These are phyloP conservation scores for Fusarium drepaniforme DNA, from an alignment of 2,329 filamentous ascomycete genomes.

Conservation along the genomic window DNA sequence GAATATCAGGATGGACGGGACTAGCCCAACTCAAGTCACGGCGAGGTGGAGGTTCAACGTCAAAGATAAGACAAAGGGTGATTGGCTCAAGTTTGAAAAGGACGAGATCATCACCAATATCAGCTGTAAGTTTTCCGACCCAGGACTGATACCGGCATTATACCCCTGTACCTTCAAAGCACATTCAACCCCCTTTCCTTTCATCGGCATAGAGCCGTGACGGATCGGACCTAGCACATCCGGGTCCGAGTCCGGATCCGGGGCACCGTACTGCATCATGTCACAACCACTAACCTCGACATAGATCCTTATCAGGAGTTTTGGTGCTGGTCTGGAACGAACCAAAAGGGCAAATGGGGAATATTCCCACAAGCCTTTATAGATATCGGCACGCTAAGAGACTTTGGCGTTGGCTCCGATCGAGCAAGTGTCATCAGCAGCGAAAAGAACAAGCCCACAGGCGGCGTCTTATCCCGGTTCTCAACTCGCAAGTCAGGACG, in stretches of 20 bases:
- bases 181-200: neutral
- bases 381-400: conserved; percentile 59
- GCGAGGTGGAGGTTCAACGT: conserved; percentile 67
- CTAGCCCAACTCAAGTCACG: conserved; percentile 61
- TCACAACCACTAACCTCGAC: conserved; percentile 18
- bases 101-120: conserved; percentile 77
- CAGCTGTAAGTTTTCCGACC: conserved; percentile 56
- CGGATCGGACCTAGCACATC: neutral
- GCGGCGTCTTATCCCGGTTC: conserved; percentile 51
- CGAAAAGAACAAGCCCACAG: conserved; percentile 50
- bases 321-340: conserved; percentile 69
- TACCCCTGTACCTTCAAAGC: neutral
- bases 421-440: conserved; percentile 47
- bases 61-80: conserved; percentile 53
- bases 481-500: conserved; percentile 47
- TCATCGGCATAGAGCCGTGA: neutral
- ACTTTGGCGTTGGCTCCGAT: conserved; percentile 45
- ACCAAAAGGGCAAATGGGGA: conserved; percentile 64
- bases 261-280: neutral
- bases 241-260: neutral
- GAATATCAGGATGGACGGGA: conserved; percentile 60
- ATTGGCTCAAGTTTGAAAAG: conserved; percentile 73
- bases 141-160: neutral
- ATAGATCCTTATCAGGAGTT: conserved; percentile 60
- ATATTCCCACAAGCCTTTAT: conserved; percentile 66